These are phyloP conservation scores for Rhododendron ovatum DNA, from an alignment of 148 eudicot species.

Conservation along the genomic window DNA sequence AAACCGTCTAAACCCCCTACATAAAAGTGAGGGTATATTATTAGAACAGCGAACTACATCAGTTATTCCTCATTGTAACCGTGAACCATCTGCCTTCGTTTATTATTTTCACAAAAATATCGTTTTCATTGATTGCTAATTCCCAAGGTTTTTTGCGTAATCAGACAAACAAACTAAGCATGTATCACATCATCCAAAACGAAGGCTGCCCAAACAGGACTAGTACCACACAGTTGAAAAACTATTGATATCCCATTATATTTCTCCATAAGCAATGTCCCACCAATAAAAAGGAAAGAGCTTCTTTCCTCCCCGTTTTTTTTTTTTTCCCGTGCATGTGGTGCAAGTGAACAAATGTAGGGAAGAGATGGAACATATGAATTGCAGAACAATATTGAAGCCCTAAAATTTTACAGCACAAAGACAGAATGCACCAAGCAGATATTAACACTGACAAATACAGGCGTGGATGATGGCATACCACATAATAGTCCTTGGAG, in stretches of 20 bases:
- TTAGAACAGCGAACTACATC: background rate
- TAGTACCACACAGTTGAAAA: background rate
- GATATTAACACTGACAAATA: background rate
- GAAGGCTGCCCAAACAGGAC: background rate
- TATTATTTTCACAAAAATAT: background rate
- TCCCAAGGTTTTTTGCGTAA: background rate
- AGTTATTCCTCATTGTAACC: background rate
- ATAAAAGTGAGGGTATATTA: background rate
- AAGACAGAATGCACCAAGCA: background rate
- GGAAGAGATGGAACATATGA: background rate
- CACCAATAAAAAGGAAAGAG: background rate
- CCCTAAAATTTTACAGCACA: background rate
- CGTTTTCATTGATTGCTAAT: background rate
- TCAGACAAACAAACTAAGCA: background rate
- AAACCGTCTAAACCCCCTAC: background rate
- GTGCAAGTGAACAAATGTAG: background rate
- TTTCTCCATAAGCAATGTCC: background rate
- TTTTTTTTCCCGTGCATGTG: background rate
- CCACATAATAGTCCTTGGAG: background rate
- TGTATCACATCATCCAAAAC: background rate
- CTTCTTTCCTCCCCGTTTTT: background rate
- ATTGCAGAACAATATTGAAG: background rate
- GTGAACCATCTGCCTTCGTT: background rate
- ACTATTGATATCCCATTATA: background rate
- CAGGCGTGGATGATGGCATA: background rate